These are phyloP conservation scores for Cadophora malorum DNA, from an alignment of 2,329 filamentous ascomycete species.

Conservation along the genomic window DNA sequence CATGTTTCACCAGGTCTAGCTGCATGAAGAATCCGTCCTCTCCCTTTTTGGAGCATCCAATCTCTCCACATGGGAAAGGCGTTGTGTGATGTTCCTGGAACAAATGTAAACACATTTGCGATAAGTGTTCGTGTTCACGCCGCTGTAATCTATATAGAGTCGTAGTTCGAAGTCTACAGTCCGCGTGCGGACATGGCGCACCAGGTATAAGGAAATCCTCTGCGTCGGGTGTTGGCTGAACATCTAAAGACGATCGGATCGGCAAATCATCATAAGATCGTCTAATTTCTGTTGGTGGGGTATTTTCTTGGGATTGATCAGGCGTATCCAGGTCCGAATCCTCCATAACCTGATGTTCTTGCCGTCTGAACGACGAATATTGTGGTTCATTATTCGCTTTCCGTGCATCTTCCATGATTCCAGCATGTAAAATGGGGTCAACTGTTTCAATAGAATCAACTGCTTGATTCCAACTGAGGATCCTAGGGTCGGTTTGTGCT, in stretches of 20 bases:
- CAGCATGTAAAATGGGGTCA: slow-evolving; percentile 41
- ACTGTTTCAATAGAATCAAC: slow-evolving; percentile 38
- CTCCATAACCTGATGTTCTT: slow-evolving; percentile 4
- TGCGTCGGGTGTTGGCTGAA: slow-evolving; percentile 16
- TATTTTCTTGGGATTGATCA: slow-evolving; percentile 1
- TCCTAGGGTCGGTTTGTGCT: slow-evolving; percentile 37
- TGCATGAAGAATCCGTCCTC: slow-evolving; percentile 40
- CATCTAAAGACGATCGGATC: slow-evolving; percentile 21
- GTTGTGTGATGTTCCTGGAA: slow-evolving; percentile 38
- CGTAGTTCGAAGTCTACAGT: slow-evolving; percentile 30
- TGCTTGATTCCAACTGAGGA: slow-evolving; percentile 44
- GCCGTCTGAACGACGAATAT: slow-evolving; percentile 17
- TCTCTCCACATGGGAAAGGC: slow-evolving; percentile 41
- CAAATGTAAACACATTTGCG: slow-evolving; percentile 40
- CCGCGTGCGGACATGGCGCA: slow-evolving; percentile 39
- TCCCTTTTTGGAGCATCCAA: slow-evolving; percentile 36
- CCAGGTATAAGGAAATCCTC: slow-evolving; percentile 23
- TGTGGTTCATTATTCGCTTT: slow-evolving; percentile 21
- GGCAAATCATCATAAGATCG: slow-evolving; percentile 7
- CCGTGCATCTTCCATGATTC: slow-evolving; percentile 38
- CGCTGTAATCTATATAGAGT: slow-evolving; percentile 36
- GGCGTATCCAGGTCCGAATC: background rate
- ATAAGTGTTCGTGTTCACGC: slow-evolving; percentile 35
- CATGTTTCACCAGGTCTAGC: slow-evolving; percentile 39
- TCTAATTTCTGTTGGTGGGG: background rate